Evolutionary conservation across 345 rosid genomes (phyloP).

Genomic region (Melaleuca quinquenervia): DNA sequence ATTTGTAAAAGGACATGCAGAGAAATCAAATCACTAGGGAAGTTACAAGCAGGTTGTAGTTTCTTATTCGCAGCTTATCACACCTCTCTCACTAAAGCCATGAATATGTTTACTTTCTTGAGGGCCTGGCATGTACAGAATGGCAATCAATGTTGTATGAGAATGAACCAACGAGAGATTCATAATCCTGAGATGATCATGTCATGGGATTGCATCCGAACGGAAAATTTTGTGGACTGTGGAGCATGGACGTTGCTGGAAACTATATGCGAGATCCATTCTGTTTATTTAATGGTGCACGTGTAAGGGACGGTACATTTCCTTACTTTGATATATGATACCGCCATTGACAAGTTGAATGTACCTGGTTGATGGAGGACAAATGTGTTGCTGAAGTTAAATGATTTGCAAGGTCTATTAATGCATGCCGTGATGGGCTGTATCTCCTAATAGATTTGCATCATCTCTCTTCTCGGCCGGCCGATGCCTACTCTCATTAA

Average conservation of each 20-base stretch:
- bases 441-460: not conserved
- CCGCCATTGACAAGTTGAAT: not conserved
- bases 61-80: not conserved
- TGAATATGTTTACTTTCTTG: not conserved
- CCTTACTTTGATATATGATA: not conserved
- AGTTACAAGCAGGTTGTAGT: not conserved
- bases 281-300: not conserved
- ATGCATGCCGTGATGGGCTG: not conserved
- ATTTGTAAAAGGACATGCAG: slow-evolving; percentile 51
- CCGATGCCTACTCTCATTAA: not conserved
- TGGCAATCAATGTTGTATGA: not conserved
- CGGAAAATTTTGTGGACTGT: not conserved
- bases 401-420: not conserved
- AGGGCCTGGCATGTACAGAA: not conserved
- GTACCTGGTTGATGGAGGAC: not conserved
- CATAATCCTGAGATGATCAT: not conserved
- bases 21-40: slow-evolving; percentile 17
- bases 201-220: not conserved
- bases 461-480: not conserved
- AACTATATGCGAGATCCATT: not conserved
- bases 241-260: not conserved
- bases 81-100: not conserved
- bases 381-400: not conserved
- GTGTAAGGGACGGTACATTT: not conserved
- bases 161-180: not conserved